Evolutionary conservation across 345 rosid genomes (phyloP).

Genomic region (Arabis hirsuta): DNA sequence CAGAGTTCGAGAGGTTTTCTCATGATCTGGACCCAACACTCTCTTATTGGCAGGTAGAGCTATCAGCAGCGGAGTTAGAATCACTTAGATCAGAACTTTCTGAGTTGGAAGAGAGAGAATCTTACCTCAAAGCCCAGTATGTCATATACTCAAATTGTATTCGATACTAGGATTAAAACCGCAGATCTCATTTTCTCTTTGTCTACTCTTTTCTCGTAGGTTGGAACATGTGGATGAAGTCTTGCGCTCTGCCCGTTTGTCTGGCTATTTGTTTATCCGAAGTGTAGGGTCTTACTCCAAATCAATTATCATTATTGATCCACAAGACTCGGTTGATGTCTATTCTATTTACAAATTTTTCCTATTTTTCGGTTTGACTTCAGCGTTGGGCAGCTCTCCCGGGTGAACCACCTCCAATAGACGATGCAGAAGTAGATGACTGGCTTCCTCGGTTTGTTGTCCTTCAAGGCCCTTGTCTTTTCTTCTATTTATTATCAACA

Average conservation of each 20-base stretch:
- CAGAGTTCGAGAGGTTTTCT: too few species aligned
- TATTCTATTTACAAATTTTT: neutral
- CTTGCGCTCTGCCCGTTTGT: constrained; percentile 82
- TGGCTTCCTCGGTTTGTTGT: constrained; percentile 98
- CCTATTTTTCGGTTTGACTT: neutral
- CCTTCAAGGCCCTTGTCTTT: constrained; percentile 87
- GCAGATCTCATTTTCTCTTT: neutral
- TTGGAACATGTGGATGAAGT: constrained; percentile 93
- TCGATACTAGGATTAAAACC: constrained; percentile 1
- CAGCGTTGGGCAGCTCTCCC: constrained; percentile 98
- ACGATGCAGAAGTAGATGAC: constrained; percentile 91
- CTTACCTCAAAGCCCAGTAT: constrained; percentile 90
- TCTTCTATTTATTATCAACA: constrained; percentile 77
- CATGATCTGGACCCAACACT: neutral
- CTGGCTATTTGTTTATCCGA: constrained; percentile 84
- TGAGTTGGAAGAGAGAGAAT: constrained; percentile 87
- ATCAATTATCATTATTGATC: constrained; percentile 20
- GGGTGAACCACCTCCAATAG: constrained; percentile 91
- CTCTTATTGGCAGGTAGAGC: constrained; percentile 58
- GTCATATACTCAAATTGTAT: constrained; percentile 41
- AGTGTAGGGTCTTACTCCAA: constrained; percentile 53
- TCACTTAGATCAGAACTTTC: constrained; percentile 80
- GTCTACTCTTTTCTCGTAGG: constrained; percentile 44
- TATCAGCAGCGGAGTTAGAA: constrained; percentile 74
- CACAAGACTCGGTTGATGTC: constrained; percentile 14